Conservation (phyloP, 2,329 filamentous ascomycete species). For the Pseudogymnoascus sp. region DNA sequence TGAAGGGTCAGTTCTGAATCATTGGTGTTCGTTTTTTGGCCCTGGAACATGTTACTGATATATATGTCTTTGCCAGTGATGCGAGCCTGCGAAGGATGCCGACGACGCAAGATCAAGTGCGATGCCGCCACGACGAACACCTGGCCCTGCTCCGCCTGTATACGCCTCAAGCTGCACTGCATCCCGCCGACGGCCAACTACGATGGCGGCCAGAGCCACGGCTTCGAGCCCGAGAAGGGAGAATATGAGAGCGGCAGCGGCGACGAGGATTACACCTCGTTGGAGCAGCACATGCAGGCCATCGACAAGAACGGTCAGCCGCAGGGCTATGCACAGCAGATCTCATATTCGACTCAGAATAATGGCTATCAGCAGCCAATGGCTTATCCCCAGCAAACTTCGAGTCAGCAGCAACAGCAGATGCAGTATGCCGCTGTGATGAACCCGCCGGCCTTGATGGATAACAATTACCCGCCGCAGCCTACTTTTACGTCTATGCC, state of each 20-base stretch:
- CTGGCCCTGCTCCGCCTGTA: slow-evolving; percentile 93
- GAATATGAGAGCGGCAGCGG: slow-evolving; percentile 37
- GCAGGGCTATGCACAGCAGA: slow-evolving; percentile 40
- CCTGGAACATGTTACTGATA: slow-evolving; percentile 17
- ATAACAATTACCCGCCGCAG: slow-evolving; percentile 39
- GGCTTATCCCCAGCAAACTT: slow-evolving; percentile 26
- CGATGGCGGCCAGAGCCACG: slow-evolving; percentile 26
- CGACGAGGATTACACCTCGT: slow-evolving; percentile 40
- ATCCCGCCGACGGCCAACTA: slow-evolving; percentile 56
- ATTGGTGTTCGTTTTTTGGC: background rate
- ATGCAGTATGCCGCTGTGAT: slow-evolving; percentile 47
- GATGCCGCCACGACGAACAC: slow-evolving; percentile 95
- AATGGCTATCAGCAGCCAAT: slow-evolving; percentile 28
- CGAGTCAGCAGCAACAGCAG: slow-evolving; percentile 36
- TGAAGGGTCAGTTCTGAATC: slow-evolving; percentile 61
- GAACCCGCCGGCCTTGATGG: slow-evolving; percentile 40
- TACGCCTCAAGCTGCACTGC: slow-evolving; percentile 84
- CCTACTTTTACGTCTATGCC: slow-evolving; percentile 43
- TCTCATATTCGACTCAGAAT: slow-evolving; percentile 36
- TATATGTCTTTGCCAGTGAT: slow-evolving; percentile 54
- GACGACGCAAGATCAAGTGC: slow-evolving; percentile 94
- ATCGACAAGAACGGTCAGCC: slow-evolving; percentile 28
- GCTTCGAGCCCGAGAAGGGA: slow-evolving; percentile 42
- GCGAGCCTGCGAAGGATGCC: slow-evolving; percentile 93
- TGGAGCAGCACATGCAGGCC: slow-evolving; percentile 35